Percentiles rank a stretch among this genome's conserved stretches.
Evolutionary conservation across 148 eudicot species (phyloP).

Genomic region (Arbutus unedo): DNA sequence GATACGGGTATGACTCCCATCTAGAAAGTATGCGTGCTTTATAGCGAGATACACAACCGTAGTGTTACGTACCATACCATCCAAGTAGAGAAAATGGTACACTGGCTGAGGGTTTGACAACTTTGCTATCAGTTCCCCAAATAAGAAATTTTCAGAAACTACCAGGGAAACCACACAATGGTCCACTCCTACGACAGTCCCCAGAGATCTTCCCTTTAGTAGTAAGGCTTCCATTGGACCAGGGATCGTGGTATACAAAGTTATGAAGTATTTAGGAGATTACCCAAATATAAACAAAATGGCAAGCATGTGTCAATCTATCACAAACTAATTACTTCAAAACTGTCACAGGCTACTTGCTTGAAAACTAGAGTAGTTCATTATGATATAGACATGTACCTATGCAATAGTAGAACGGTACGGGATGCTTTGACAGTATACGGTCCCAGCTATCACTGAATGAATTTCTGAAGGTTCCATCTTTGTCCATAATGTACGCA

Average conservation of each 20-base stretch:
- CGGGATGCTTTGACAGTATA: conserved; percentile 81
- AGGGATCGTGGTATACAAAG: not conserved
- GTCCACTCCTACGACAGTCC: not conserved
- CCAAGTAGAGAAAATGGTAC: too few species aligned
- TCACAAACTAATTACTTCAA: not conserved
- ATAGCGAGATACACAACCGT: too few species aligned
- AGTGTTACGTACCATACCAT: too few species aligned
- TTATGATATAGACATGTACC: conserved; percentile 33
- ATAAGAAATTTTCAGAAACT: not conserved
- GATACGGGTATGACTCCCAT: too few species aligned
- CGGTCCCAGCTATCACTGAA: conserved; percentile 92
- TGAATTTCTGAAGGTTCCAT: conserved; percentile 78
- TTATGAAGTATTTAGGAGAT: conserved; percentile 4
- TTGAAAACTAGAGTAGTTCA: not conserved
- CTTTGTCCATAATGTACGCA: conserved; percentile 77
- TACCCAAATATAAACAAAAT: not conserved
- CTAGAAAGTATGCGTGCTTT: too few species aligned
- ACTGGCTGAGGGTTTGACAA: too few species aligned
- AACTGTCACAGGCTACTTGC: not conserved
- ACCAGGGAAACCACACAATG: not conserved
- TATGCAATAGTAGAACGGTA: conserved; percentile 84
- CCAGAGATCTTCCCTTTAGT: not conserved
- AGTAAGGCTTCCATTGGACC: not conserved
- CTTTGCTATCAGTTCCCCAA: too few species aligned
- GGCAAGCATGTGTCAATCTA: not conserved